Percentiles rank a stretch among this genome's conserved stretches.
phyloP scores from a whole-genome alignment of 2,329 filamentous ascomycete species.

The Penicillium decumbens region DNA sequence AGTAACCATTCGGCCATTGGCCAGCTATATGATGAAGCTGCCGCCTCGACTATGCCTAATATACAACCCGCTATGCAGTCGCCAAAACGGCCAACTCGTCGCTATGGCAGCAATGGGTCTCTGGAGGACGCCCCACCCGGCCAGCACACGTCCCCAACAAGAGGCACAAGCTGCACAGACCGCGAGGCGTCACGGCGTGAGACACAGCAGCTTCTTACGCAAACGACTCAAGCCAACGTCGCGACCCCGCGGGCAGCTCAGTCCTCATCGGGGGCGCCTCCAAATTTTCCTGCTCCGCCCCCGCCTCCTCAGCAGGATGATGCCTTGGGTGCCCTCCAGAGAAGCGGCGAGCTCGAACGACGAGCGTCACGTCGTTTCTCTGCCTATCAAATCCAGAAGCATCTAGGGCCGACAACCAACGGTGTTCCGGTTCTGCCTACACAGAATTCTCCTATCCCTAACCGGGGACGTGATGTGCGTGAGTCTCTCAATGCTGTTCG shows the following conservation, averaged over 20 bases:
- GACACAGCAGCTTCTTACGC: constrained; percentile 36
- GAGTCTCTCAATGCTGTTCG: constrained; percentile 76
- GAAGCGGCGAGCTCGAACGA: constrained; percentile 86
- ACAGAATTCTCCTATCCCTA: constrained; percentile 56
- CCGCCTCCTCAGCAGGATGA: constrained; percentile 80
- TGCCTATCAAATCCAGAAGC: constrained; percentile 93
- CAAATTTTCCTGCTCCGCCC: constrained; percentile 56
- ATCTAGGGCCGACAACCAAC: constrained; percentile 73
- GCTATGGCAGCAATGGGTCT: constrained; percentile 39
- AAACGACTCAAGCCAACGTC: constrained; percentile 64
- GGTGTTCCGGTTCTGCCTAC: constrained; percentile 78
- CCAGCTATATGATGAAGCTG: constrained; percentile 42
- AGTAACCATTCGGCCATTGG: constrained; percentile 44
- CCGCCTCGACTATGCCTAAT: constrained; percentile 21
- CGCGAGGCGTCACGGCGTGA: constrained; percentile 40
- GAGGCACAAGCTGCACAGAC: constrained; percentile 33
- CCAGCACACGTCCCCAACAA: constrained; percentile 29
- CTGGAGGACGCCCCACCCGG: constrained; percentile 31
- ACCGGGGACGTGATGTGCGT: constrained; percentile 67
- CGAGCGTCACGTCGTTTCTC: constrained; percentile 91
- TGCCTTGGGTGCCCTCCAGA: constrained; percentile 82
- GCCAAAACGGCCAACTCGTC: constrained; percentile 33
- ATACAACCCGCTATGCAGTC: constrained; percentile 24
- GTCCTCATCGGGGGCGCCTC: constrained; percentile 24
- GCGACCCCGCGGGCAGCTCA: constrained; percentile 27